Evolutionary conservation across 2,329 filamentous ascomycete genomes (phyloP).

Genomic region (Sordariomycetes sp.): DNA sequence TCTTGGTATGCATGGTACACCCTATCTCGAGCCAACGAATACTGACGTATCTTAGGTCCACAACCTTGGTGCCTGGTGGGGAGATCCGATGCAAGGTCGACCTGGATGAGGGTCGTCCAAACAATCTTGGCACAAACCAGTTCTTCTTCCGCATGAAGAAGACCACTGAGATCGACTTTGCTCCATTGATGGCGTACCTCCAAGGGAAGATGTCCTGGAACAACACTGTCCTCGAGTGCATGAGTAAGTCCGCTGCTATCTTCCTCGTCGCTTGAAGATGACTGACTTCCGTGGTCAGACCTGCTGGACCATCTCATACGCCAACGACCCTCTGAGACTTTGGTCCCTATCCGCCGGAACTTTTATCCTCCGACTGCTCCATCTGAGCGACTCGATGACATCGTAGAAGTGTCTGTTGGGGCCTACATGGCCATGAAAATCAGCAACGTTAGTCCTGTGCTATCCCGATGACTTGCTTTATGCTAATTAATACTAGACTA

Average conservation of each 20-base stretch:
- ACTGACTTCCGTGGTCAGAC: slow-evolving; percentile 15
- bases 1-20: slow-evolving; percentile 52
- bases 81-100: slow-evolving; percentile 51
- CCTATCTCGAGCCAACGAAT: not conserved
- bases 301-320: slow-evolving; percentile 86
- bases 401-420: slow-evolving; percentile 73
- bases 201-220: slow-evolving; percentile 45
- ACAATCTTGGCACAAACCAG: slow-evolving; percentile 24
- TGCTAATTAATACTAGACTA: not conserved
- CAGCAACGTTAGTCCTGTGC: slow-evolving; percentile 33
- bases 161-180: slow-evolving; percentile 57
- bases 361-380: slow-evolving; percentile 54
- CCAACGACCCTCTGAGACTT: slow-evolving; percentile 55
- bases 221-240: slow-evolving; percentile 57
- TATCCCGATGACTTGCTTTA: slow-evolving; percentile 3
- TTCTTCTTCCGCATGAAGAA: slow-evolving; percentile 50
- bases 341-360: slow-evolving; percentile 64
- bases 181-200: slow-evolving; percentile 54
- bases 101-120: slow-evolving; percentile 52
- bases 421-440: slow-evolving; percentile 78
- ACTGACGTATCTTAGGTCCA: slow-evolving; percentile 17
- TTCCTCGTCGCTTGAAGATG: not conserved
- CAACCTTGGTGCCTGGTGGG: slow-evolving; percentile 23
- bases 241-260: slow-evolving; percentile 31
- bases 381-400: slow-evolving; percentile 32